These are phyloP conservation scores for Fraxinus albicans DNA, from an alignment of 305 asterid species.

Conservation along the genomic window DNA sequence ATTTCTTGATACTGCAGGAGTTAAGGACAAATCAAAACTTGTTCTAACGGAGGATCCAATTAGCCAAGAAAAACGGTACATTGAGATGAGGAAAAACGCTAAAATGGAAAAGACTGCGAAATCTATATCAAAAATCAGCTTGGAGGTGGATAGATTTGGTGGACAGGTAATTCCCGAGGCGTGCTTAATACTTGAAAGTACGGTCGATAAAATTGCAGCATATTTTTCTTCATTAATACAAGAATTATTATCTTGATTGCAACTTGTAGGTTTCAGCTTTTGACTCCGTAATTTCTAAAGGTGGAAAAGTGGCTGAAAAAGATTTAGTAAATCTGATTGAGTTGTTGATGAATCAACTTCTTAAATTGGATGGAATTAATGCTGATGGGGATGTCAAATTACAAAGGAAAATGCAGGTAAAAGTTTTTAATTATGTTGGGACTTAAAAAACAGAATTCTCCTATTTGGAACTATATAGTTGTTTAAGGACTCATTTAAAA, in stretches of 20 bases:
- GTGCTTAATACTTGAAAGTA: neutral
- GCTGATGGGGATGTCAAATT: constrained; percentile 75
- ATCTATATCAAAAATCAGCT: constrained; percentile 65
- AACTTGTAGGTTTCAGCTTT: constrained; percentile 62
- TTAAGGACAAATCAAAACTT: constrained; percentile 81
- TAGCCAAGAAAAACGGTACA: constrained; percentile 68
- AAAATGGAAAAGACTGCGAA: constrained; percentile 67
- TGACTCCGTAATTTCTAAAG: constrained; percentile 63
- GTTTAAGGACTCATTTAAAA: neutral
- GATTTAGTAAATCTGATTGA: constrained; percentile 61
- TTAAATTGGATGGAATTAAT: constrained; percentile 64
- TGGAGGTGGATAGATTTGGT: constrained; percentile 70
- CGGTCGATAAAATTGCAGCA: neutral
- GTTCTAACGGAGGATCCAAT: constrained; percentile 76
- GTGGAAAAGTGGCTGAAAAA: constrained; percentile 72
- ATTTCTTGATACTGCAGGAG: constrained; percentile 70
- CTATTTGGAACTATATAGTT: neutral
- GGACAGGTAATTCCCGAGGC: constrained; percentile 48
- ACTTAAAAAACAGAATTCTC: neutral
- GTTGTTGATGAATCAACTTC: constrained; percentile 73
- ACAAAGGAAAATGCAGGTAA: constrained; percentile 87
- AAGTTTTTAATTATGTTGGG: neutral
- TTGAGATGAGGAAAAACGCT: constrained; percentile 68
- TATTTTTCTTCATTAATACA: neutral
- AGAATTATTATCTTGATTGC: constrained; percentile 9